Conservation (phyloP, 805 yeast genomes). For the Lipomyces oligophaga region DNA sequence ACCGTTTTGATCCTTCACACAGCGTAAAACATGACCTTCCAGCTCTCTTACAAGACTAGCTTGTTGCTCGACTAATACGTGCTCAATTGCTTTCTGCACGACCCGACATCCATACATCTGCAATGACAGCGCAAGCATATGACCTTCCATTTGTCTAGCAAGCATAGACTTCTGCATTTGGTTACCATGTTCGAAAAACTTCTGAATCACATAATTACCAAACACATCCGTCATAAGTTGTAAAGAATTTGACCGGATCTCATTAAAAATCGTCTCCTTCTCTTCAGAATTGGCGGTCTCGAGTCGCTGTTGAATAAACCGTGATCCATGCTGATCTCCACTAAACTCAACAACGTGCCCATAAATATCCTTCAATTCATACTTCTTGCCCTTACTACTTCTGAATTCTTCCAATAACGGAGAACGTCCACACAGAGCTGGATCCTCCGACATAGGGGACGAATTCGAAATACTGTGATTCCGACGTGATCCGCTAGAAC, state of each 20-base stretch:
- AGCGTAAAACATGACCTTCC: constrained; percentile 53
- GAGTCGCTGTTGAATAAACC: constrained; percentile 89
- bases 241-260: constrained; percentile 67
- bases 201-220: constrained; percentile 96
- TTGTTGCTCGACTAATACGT: constrained; percentile 60
- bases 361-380: constrained; percentile 65
- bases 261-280: constrained; percentile 77
- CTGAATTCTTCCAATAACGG: constrained; percentile 84
- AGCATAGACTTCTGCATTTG: constrained; percentile 63
- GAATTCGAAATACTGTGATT: constrained; percentile 3
- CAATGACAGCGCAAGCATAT: constrained; percentile 67
- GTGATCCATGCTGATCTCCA: constrained; percentile 94
- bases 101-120: constrained; percentile 99
- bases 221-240: constrained; percentile 93
- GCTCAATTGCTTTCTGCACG: constrained; percentile 88
- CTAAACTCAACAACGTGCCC: constrained; percentile 90
- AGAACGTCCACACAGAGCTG: constrained; percentile 19
- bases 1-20: constrained; percentile 95
- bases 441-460: constrained; percentile 13
- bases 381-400: constrained; percentile 57
- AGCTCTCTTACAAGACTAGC: constrained; percentile 67
- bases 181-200: constrained; percentile 80
- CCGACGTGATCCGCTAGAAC: background rate
- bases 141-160: constrained; percentile 67
- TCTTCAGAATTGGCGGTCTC: constrained; percentile 61